Evolutionary conservation across 176 grass and related monocot species (phyloP).

Genomic region (Coix lacrymajobi): DNA sequence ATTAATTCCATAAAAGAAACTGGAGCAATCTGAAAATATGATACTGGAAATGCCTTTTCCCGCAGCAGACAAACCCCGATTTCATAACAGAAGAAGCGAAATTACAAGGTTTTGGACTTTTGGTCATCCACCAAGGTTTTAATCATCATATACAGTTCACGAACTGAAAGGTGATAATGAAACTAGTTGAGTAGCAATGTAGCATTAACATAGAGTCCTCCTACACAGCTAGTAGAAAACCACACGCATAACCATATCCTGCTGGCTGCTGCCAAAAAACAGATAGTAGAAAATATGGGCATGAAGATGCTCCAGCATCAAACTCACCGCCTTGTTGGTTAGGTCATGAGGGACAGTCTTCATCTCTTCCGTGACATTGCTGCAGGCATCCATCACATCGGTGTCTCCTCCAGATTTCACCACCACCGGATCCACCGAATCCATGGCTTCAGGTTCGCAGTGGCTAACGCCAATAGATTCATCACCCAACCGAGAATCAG

Average conservation of each 20-base stretch:
- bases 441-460: neutral
- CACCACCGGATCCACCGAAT: neutral
- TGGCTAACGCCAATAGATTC: neutral
- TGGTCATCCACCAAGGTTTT: neutral
- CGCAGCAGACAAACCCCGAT: neutral
- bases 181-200: neutral
- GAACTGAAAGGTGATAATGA: neutral
- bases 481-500: neutral
- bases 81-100: neutral
- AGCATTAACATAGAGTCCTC: neutral
- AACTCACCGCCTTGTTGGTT: slow-evolving; percentile 30
- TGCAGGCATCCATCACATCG: slow-evolving; percentile 14
- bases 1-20: neutral
- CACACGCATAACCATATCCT: neutral
- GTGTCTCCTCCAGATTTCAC: neutral
- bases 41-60: neutral
- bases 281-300: neutral
- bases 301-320: neutral
- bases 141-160: neutral
- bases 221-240: neutral
- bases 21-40: neutral
- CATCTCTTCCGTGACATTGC: neutral
- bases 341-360: neutral
- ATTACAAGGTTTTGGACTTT: neutral
- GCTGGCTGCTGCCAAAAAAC: neutral